Conservation (phyloP, 768 basidiomycete genomes). For the Psilocybe azurescens region DNA sequence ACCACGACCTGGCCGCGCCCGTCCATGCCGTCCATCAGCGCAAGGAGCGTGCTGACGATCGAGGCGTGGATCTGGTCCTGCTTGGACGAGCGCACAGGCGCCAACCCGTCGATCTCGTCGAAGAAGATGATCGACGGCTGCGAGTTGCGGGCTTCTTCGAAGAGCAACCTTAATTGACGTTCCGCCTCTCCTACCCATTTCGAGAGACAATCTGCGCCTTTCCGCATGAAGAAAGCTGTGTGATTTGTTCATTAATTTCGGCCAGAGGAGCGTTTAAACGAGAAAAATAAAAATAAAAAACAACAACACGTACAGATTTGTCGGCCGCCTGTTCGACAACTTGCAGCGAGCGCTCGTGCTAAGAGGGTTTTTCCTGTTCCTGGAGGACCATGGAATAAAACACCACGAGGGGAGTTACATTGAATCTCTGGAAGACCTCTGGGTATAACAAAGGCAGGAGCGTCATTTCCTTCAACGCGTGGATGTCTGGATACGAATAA, state of each 20-base stretch:
- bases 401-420: constrained; percentile 96
- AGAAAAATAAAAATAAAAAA: too few relatives aligned
- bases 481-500: constrained; percentile 72
- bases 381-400: constrained; percentile 97
- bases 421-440: constrained; percentile 94
- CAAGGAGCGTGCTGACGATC: constrained; percentile 93
- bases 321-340: constrained; percentile 84
- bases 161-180: constrained; percentile 90
- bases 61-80: constrained; percentile 99
- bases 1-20: constrained; percentile 96
- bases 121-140: constrained; percentile 99
- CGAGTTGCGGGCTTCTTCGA: constrained; percentile 91
- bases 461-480: constrained; percentile 98
- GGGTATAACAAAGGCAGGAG: constrained; percentile 94
- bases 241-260: not conserved
- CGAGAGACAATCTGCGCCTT: constrained; percentile 96
- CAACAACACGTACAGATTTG: constrained; percentile 74
- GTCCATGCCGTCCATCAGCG: constrained; percentile 99
- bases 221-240: constrained; percentile 98
- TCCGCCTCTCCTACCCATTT: constrained; percentile 99
- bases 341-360: constrained; percentile 93
- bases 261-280: not conserved
- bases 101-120: constrained; percentile 98
- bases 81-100: constrained; percentile 97
- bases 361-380: constrained; percentile 98